A percentile compares a stretch with the other conserved stretches of the same genome.
Conservation (phyloP, 306 rosid species). For the Cucurbita ficifolia region DNA sequence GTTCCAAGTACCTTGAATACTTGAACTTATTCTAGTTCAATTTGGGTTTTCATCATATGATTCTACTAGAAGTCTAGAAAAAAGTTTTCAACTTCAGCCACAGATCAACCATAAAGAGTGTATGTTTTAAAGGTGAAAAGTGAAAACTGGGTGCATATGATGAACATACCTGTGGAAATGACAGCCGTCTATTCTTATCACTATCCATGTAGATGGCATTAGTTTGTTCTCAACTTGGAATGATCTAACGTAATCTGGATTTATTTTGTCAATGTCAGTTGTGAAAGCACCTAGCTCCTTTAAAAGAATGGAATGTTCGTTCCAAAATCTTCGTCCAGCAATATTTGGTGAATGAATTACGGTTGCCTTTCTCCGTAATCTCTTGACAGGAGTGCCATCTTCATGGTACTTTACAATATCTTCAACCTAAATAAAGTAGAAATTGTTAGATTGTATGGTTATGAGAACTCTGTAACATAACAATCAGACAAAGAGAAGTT, state of each 20-base stretch:
- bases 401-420: slow-evolving; percentile 50
- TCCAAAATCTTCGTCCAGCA: slow-evolving; percentile 49
- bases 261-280: slow-evolving; percentile 47
- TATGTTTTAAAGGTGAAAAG: neutral
- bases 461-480: neutral
- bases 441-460: neutral
- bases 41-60: neutral
- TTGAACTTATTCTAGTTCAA: neutral
- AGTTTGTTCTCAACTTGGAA: slow-evolving; percentile 48
- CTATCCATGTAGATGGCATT: slow-evolving; percentile 68
- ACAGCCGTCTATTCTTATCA: slow-evolving; percentile 68
- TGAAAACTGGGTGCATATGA: neutral
- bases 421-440: slow-evolving; percentile 19
- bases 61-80: neutral
- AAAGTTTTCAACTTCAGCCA: neutral
- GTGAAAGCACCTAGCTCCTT: slow-evolving; percentile 65
- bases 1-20: neutral
- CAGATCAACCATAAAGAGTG: neutral
- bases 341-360: slow-evolving; percentile 42
- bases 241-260: slow-evolving; percentile 55
- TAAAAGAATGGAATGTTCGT: slow-evolving; percentile 30
- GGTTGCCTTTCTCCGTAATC: slow-evolving; percentile 36
- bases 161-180: slow-evolving; percentile 53
- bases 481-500: no score
- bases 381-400: slow-evolving; percentile 46